A percentile compares a stretch with the other conserved stretches of the same genome.
Evolutionary conservation across 2,329 filamentous ascomycete species (phyloP).

Genomic region (Coniochaeta pulveracea): DNA sequence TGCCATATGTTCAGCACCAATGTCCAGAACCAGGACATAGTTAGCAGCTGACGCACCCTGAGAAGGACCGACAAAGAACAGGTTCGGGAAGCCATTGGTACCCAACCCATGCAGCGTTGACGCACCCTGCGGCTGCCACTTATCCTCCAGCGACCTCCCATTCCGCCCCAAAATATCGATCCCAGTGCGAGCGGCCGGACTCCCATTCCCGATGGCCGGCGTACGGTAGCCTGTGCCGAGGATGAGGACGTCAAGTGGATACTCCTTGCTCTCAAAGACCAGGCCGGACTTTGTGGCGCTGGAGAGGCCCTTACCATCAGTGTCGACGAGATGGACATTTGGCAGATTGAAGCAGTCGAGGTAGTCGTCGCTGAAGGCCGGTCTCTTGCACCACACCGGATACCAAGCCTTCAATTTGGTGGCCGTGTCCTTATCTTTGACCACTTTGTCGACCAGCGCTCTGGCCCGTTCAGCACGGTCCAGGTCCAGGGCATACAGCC

Average conservation of each 20-base stretch:
- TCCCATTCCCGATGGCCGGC: constrained; percentile 12
- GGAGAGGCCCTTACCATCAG: constrained; percentile 38
- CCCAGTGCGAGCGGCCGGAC: constrained; percentile 9
- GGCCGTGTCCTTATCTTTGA: constrained; percentile 39
- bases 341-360: constrained; percentile 44
- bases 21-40: constrained; percentile 23
- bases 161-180: constrained; percentile 29
- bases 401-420: constrained; percentile 48
- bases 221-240: constrained; percentile 25
- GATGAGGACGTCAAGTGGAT: constrained; percentile 25
- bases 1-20: constrained; percentile 27
- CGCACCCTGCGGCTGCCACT: constrained; percentile 28
- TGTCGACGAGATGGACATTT: constrained; percentile 50
- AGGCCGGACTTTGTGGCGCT: constrained; percentile 32
- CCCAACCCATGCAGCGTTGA: constrained; percentile 40
- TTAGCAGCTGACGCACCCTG: constrained; percentile 29
- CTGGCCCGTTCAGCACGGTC: constrained; percentile 31
- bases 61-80: constrained; percentile 33
- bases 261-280: constrained; percentile 32
- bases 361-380: constrained; percentile 50
- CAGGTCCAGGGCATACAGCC: constrained; percentile 28
- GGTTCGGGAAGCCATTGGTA: constrained; percentile 39
- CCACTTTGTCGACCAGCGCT: constrained; percentile 32
- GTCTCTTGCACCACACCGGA: constrained; percentile 50
- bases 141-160: constrained; percentile 29